Evolutionary conservation across 2,329 filamentous ascomycete species (phyloP).

Genomic region (Gyromitra esculenta): DNA sequence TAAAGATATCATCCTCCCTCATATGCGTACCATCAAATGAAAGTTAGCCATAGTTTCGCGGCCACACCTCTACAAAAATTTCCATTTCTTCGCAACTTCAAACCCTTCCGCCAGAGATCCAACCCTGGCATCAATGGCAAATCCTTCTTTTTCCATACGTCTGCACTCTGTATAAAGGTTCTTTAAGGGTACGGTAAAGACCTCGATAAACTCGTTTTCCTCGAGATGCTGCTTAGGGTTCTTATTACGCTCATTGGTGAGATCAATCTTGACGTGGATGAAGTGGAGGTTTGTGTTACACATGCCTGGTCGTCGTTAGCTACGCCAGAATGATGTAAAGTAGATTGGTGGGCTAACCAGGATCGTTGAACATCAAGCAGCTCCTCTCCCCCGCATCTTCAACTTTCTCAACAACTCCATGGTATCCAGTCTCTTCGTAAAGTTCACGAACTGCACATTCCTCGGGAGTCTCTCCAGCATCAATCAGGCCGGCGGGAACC

Average conservation of each 20-base stretch:
- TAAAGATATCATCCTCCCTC: neutral
- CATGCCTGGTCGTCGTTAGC: slow-evolving; percentile 59
- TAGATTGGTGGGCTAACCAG: slow-evolving; percentile 46
- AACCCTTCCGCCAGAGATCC: slow-evolving; percentile 61
- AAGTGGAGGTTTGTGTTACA: slow-evolving; percentile 73
- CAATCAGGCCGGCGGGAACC: slow-evolving; percentile 72
- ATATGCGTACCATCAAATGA: slow-evolving; percentile 1
- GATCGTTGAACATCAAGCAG: slow-evolving; percentile 59
- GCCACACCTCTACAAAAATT: slow-evolving; percentile 56
- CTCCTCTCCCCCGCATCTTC: slow-evolving; percentile 55
- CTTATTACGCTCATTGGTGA: slow-evolving; percentile 63
- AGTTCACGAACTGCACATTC: slow-evolving; percentile 72
- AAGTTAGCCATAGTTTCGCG: neutral
- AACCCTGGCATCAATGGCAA: slow-evolving; percentile 61
- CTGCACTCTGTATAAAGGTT: slow-evolving; percentile 64
- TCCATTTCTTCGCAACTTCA: slow-evolving; percentile 60
- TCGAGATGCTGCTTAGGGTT: slow-evolving; percentile 64
- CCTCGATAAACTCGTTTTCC: slow-evolving; percentile 67
- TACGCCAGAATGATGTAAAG: slow-evolving; percentile 36
- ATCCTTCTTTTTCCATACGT: slow-evolving; percentile 62
- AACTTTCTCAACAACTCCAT: slow-evolving; percentile 64
- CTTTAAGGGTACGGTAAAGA: slow-evolving; percentile 64
- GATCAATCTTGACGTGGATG: slow-evolving; percentile 64
- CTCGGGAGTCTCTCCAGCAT: slow-evolving; percentile 70
- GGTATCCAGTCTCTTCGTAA: slow-evolving; percentile 73